Base-by-base conservation (phyloP, 345 rosid species). In the Dimocarpus longan region DNA sequence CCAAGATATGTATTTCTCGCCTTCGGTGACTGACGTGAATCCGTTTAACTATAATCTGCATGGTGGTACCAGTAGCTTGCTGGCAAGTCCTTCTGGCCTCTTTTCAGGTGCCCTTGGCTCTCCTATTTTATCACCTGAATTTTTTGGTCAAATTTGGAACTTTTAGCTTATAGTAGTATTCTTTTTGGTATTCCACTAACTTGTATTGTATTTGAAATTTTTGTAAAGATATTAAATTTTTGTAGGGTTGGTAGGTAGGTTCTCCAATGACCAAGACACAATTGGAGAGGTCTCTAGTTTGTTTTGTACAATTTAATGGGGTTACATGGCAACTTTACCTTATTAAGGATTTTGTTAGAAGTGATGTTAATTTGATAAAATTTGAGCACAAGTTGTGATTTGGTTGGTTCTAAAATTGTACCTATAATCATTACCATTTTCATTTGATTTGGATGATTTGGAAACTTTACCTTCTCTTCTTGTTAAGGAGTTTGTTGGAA, bases 1-100 rank as follows among this genome's bases (percentile, higher is more conserved):
- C 21, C 79, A 84, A 0, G 59, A 91, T 19, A 89, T 83, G 24
- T 78, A 89, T 44, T 93, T 95, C 85, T 88, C 97, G 5, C 93
- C 97, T 5, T 91, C 97, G 43, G 39, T 76, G 66, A 70, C 59
- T 18, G 72, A 75, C 48, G 63, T 70, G 56, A 46, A 26, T 65
- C 44, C 28, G 19, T 77, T 86, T 85, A 93, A 93, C 66, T 90
- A 92, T 43, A 82, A 73, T 69, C 6, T 81, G 60, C 63, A 77
- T 40, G 79, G 77, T 57, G 79, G 76, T 18, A 3, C 70, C 18
- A 3, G 71, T 13, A 7, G 75, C 64, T 70, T 82, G 50, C 43
- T 79, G 68, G 59, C 59, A 39, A 91, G 97, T 80, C 93, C 95
- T 68, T 83, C 91, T 10, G 82, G 79, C 77, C 44, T 82, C 42